Percentiles rank a stretch among this genome's conserved stretches.
phyloP scores from a whole-genome alignment of 1,284 basidiomycete species.

The Pseudozyma flocculosa region DNA sequence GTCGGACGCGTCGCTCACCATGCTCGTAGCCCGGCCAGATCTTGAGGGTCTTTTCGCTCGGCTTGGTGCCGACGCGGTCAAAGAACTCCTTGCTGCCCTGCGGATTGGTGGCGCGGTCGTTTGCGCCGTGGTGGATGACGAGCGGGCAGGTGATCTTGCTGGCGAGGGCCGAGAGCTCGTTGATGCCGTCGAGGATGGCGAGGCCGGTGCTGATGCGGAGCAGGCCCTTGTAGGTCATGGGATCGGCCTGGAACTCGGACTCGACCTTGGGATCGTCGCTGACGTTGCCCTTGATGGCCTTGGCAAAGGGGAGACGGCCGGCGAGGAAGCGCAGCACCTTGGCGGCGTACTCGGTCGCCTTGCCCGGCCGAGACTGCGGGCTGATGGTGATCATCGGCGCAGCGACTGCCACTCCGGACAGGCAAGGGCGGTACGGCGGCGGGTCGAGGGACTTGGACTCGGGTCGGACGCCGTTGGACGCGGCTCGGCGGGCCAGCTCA shows the following conservation, averaged over 20 bases:
- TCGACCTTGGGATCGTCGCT: constrained; percentile 62
- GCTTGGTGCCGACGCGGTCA: constrained; percentile 53
- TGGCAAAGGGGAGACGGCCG: constrained; percentile 60
- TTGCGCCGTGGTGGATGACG: constrained; percentile 61
- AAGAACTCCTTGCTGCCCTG: constrained; percentile 60
- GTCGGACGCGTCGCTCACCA: no score
- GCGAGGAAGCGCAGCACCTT: constrained; percentile 59
- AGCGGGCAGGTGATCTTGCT: constrained; percentile 58
- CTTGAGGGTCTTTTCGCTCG: constrained; percentile 60
- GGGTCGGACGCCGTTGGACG: no score
- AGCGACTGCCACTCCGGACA: constrained; percentile 59
- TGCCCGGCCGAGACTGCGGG: constrained; percentile 58
- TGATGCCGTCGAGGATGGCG: constrained; percentile 61
- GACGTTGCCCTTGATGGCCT: constrained; percentile 61
- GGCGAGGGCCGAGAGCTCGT: constrained; percentile 55
- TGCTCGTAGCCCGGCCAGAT: constrained; percentile 64
- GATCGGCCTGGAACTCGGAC: constrained; percentile 51
- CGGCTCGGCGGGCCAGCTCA: constrained; percentile 7
- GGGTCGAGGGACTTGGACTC: constrained; percentile 3
- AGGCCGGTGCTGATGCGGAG: constrained; percentile 62
- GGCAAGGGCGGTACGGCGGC: constrained; percentile 24
- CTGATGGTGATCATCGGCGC: constrained; percentile 61
- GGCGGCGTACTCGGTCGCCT: constrained; percentile 58
- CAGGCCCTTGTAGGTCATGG: constrained; percentile 61
- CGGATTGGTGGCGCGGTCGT: constrained; percentile 61